Evolutionary conservation across 768 basidiomycete species (phyloP).

Genomic region (Auricularia auricula-judae): DNA sequence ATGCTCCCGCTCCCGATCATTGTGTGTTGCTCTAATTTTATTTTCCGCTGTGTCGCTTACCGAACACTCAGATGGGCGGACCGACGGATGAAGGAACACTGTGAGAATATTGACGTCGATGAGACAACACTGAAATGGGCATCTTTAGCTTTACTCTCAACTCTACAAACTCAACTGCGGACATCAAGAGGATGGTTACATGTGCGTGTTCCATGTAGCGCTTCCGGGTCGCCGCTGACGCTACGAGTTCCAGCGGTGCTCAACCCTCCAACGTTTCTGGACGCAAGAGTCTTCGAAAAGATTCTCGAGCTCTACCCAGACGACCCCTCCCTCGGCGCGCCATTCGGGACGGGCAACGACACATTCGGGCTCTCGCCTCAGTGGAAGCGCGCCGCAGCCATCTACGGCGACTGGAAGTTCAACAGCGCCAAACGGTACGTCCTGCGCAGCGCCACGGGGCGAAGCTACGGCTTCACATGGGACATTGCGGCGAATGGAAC

Average conservation of each 20-base stretch:
- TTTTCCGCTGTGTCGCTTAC: not conserved
- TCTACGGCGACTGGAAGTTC: slow-evolving; percentile 19
- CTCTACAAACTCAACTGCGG: slow-evolving; percentile 14
- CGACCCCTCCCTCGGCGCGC: slow-evolving; percentile 31
- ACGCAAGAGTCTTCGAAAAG: slow-evolving; percentile 12
- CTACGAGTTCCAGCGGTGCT: not conserved
- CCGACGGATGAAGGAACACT: slow-evolving; percentile 17
- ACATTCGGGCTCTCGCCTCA: slow-evolving; percentile 31
- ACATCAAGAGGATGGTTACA: slow-evolving; percentile 17
- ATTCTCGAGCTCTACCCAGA: slow-evolving; percentile 32
- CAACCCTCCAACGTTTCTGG: slow-evolving; percentile 11
- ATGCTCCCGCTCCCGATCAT: not conserved
- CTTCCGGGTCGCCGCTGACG: slow-evolving; percentile 11
- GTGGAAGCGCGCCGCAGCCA: slow-evolving; percentile 28
- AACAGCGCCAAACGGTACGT: not conserved
- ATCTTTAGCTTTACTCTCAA: slow-evolving; percentile 18
- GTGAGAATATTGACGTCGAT: slow-evolving; percentile 17
- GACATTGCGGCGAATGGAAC: too few relatives aligned
- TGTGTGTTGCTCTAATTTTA: not conserved
- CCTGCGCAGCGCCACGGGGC: not conserved
- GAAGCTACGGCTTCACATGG: too few relatives aligned
- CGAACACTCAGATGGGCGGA: not conserved
- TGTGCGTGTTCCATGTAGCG: slow-evolving; percentile 4
- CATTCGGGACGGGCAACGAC: slow-evolving; percentile 34
- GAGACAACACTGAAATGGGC: slow-evolving; percentile 33